Evolutionary conservation across 805 yeast genomes (phyloP).

Genomic region (Zygosaccharomyces gambellarensis): DNA sequence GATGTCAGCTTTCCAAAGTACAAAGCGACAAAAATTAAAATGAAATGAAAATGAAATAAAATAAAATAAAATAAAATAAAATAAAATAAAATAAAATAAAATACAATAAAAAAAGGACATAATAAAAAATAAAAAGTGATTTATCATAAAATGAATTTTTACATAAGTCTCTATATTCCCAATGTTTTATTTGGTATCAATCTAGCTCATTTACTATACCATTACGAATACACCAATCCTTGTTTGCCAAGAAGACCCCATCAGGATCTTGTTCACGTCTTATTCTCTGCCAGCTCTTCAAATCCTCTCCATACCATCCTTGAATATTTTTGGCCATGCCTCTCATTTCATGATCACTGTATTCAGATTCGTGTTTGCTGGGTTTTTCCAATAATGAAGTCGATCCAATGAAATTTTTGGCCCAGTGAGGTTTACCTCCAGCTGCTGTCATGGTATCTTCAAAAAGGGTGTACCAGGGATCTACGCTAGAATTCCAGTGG

Average conservation of each 20-base stretch:
- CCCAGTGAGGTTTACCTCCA: constrained; percentile 98
- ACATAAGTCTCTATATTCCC: neutral
- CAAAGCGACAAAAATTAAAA: neutral
- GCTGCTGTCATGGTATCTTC: constrained; percentile 72
- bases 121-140: too few species aligned
- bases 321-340: constrained; percentile 67
- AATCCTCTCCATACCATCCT: constrained; percentile 76
- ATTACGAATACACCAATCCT: constrained; percentile 76
- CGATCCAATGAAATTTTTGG: constrained; percentile 82
- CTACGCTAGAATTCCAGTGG: constrained; percentile 62
- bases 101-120: neutral
- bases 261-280: constrained; percentile 73
- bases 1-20: neutral
- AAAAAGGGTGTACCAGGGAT: constrained; percentile 77
- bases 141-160: neutral
- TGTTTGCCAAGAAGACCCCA: constrained; percentile 72
- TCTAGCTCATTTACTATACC: constrained; percentile 49
- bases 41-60: neutral
- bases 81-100: neutral
- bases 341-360: constrained; percentile 64
- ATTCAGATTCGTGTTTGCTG: constrained; percentile 36
- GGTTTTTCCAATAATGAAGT: constrained; percentile 32
- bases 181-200: neutral
- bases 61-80: neutral
- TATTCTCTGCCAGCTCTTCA: constrained; percentile 54